phyloP scores from a whole-genome alignment of 257 asterid species.

The Primulina tabacum region DNA sequence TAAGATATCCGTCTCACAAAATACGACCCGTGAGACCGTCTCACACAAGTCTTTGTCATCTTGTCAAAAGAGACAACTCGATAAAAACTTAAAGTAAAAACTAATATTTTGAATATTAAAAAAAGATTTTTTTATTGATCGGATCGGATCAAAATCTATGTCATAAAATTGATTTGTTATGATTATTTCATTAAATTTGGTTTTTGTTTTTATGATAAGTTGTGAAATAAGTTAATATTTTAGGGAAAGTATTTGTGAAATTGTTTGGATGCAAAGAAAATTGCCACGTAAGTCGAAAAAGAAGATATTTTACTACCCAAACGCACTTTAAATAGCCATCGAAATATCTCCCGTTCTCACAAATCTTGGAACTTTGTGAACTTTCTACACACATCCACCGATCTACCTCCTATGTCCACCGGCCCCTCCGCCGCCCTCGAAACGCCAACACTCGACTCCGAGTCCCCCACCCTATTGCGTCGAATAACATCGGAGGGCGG shows the following conservation, averaged over 20 bases:
- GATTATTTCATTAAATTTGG: too few relatives aligned
- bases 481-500: constrained; percentile 74
- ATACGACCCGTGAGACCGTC: too few relatives aligned
- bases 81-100: too few relatives aligned
- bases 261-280: not conserved
- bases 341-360: constrained; percentile 33
- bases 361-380: constrained; percentile 27
- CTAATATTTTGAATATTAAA: too few relatives aligned
- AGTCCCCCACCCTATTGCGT: constrained; percentile 45
- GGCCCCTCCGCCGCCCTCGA: constrained; percentile 37
- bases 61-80: too few relatives aligned
- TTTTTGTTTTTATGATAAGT: too few relatives aligned
- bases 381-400: constrained; percentile 24
- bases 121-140: too few relatives aligned
- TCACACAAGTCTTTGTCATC: too few relatives aligned
- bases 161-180: too few relatives aligned
- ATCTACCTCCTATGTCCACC: constrained; percentile 32
- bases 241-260: not conserved
- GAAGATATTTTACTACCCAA: not conserved
- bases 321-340: constrained; percentile 20
- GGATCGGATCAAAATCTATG: too few relatives aligned
- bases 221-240: too few relatives aligned
- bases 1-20: too few relatives aligned
- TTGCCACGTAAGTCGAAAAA: not conserved
- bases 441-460: constrained; percentile 68